These are phyloP conservation scores for Lentinus brumalis DNA, from an alignment of 768 basidiomycete genomes.

Conservation along the genomic window DNA sequence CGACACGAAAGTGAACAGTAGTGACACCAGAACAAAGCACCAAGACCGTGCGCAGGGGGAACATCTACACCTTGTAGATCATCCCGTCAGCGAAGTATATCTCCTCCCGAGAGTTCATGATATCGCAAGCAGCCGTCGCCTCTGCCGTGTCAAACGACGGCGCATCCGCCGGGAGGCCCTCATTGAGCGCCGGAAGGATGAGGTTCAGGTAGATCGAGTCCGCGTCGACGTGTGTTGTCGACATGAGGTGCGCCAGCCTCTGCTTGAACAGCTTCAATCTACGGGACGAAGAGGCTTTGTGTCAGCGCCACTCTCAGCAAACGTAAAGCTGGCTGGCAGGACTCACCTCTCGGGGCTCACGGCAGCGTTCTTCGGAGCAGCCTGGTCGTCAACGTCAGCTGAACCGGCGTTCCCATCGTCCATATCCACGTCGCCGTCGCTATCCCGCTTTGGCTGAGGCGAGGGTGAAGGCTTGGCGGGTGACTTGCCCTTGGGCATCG, in stretches of 20 bases:
- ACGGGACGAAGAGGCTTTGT: background rate
- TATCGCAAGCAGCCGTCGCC: slow-evolving; percentile 67
- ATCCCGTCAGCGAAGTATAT: slow-evolving; percentile 88
- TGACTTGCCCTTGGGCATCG: slow-evolving; percentile 40
- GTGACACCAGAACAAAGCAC: background rate
- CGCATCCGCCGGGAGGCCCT: slow-evolving; percentile 60
- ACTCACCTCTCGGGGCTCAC: slow-evolving; percentile 63
- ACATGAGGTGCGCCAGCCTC: slow-evolving; percentile 72
- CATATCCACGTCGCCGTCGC: slow-evolving; percentile 65
- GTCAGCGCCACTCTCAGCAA: background rate
- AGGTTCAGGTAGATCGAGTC: slow-evolving; percentile 75
- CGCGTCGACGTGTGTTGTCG: slow-evolving; percentile 66
- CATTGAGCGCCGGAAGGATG: slow-evolving; percentile 75
- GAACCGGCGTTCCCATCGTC: slow-evolving; percentile 45
- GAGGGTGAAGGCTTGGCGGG: slow-evolving; percentile 10
- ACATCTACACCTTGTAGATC: slow-evolving; percentile 76
- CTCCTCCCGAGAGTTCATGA: slow-evolving; percentile 80
- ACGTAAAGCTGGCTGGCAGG: background rate
- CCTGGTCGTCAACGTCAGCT: slow-evolving; percentile 22
- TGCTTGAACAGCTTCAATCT: slow-evolving; percentile 83
- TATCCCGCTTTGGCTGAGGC: slow-evolving; percentile 29
- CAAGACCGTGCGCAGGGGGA: background rate
- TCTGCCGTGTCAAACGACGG: slow-evolving; percentile 81
- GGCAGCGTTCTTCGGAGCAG: slow-evolving; percentile 43
- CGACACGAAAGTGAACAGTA: background rate